phyloP scores from a whole-genome alignment of 345 rosid species.

The Eucalyptus shirleyi region DNA sequence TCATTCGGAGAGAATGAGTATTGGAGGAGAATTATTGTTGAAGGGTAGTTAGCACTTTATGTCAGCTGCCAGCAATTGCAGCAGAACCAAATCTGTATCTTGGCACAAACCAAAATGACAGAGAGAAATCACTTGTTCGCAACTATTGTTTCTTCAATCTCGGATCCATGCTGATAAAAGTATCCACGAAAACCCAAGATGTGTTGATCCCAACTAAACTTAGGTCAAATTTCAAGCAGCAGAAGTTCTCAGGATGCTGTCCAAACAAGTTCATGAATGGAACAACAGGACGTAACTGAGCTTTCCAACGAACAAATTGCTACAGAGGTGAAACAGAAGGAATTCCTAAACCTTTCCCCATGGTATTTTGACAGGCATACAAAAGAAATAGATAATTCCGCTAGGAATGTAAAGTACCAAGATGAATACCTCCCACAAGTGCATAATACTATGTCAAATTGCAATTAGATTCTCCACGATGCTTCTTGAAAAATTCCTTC shows the following conservation, averaged over 20 bases:
- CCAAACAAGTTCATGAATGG: neutral
- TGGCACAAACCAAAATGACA: neutral
- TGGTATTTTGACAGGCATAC: neutral
- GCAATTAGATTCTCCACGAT: neutral
- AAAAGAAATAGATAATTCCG: neutral
- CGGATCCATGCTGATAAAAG: neutral
- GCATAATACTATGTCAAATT: neutral
- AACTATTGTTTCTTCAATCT: neutral
- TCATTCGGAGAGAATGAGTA: neutral
- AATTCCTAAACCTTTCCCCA: neutral
- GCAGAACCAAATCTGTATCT: neutral
- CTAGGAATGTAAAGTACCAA: neutral
- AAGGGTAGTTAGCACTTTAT: neutral
- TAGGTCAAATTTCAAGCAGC: neutral
- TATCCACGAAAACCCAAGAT: neutral
- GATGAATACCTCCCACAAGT: neutral
- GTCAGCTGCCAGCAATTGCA: neutral
- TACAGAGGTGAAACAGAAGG: neutral
- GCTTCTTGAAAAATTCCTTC: neutral
- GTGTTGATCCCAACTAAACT: neutral
- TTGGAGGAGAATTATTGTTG: neutral
- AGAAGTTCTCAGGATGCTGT: neutral
- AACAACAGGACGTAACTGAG: neutral
- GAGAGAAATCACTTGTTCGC: neutral
- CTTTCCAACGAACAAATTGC: neutral